Conservation (phyloP, 2,329 filamentous ascomycete genomes). For the Botrytis galanthina region DNA sequence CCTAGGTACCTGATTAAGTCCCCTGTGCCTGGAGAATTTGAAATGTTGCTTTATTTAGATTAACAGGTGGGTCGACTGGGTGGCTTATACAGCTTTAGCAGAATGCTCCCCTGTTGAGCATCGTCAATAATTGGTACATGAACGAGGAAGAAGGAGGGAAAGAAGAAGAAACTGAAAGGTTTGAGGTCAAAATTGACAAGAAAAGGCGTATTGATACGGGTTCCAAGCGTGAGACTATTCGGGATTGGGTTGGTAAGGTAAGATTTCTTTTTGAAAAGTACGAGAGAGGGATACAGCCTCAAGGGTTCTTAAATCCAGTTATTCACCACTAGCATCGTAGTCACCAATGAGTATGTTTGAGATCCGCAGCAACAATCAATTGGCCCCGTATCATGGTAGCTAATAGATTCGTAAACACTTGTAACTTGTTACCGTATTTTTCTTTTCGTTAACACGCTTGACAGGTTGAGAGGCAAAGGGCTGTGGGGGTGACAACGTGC, state of each 20-base stretch:
- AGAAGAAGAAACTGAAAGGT: neutral
- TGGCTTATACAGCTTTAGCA: conserved; percentile 13
- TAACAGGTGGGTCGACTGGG: neutral
- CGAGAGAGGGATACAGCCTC: conserved; percentile 1
- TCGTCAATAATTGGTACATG: conserved; percentile 6
- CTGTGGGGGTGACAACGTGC: conserved; percentile 10
- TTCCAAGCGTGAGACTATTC: neutral
- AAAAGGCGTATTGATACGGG: neutral
- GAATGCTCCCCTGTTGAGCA: conserved; percentile 7
- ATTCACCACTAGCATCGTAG: neutral
- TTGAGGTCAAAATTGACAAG: neutral
- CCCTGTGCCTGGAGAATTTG: conserved; percentile 11
- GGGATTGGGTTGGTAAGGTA: neutral
- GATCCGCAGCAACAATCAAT: conserved; percentile 5
- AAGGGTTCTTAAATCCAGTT: neutral
- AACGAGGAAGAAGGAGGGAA: neutral
- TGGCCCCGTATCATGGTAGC: neutral
- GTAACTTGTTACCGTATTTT: neutral
- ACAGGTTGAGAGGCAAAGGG: conserved; percentile 5
- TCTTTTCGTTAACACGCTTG: neutral
- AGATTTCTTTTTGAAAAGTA: neutral
- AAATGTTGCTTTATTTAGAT: conserved; percentile 20
- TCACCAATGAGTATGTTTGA: neutral
- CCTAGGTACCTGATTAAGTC: neutral
- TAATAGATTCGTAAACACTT: conserved; percentile 14